These are phyloP conservation scores for Suhomyces choctaworum DNA, from an alignment of 1,139 yeast species.

Conservation along the genomic window DNA sequence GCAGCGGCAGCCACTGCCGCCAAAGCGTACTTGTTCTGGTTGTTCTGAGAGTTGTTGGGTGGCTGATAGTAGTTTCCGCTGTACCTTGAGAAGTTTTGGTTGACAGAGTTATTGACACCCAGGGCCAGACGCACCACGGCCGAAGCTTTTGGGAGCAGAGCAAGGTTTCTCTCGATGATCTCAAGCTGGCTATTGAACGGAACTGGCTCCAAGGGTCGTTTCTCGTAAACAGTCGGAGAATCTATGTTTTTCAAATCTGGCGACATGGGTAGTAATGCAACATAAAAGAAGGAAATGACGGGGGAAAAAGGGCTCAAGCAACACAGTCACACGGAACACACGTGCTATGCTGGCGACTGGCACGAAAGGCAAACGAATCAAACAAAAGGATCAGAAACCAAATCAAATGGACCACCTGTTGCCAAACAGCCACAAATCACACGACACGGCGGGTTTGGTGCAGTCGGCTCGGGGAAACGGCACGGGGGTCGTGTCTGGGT, in stretches of 20 bases:
- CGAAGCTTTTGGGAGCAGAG: conserved; percentile 15
- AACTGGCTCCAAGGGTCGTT: conserved; percentile 28
- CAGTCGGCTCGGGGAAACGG: too few species aligned
- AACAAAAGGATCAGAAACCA: background rate
- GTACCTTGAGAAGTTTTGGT: conserved; percentile 8
- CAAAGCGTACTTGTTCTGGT: conserved; percentile 27
- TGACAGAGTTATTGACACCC: conserved; percentile 6
- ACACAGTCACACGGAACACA: too few species aligned
- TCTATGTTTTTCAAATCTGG: conserved; percentile 1
- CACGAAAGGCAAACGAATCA: background rate
- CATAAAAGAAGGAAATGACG: background rate
- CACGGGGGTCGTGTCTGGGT: too few species aligned
- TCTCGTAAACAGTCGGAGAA: conserved; percentile 20
- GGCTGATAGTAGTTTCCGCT: conserved; percentile 11
- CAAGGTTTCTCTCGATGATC: conserved; percentile 21
- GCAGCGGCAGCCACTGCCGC: conserved; percentile 37
- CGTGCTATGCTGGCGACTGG: too few species aligned
- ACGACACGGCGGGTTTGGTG: conserved; percentile 1
- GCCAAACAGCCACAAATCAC: background rate
- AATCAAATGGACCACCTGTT: background rate
- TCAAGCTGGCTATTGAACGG: conserved; percentile 37
- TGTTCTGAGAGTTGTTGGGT: conserved; percentile 13
- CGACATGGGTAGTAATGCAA: conserved; percentile 11
- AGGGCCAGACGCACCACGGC: background rate
- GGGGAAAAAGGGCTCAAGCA: background rate